Evolutionary conservation across 1,139 yeast genomes (phyloP).

Genomic region (Casaregolazyma lundiana): DNA sequence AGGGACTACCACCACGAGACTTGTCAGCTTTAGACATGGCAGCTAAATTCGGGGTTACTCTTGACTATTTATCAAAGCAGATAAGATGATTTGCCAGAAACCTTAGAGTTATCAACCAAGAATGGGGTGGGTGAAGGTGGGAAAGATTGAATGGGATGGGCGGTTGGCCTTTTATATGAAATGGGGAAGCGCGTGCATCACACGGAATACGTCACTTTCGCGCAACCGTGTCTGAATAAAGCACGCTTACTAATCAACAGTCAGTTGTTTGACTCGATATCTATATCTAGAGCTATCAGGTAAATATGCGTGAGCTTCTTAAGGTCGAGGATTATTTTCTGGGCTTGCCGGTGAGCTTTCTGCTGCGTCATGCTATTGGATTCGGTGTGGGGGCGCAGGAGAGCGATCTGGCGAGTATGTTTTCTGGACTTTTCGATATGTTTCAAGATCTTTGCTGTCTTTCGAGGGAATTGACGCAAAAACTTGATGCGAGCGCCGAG

Average conservation of each 20-base stretch:
- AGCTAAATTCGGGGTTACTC: not conserved
- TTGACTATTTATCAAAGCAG: not conserved
- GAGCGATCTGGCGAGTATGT: not conserved
- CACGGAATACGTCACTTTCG: not conserved
- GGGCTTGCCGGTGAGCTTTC: not conserved
- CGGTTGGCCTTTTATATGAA: not conserved
- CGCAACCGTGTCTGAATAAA: not conserved
- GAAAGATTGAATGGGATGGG: not conserved
- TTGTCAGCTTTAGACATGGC: not conserved
- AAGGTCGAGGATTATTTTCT: not conserved
- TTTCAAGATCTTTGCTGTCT: constrained; percentile 1
- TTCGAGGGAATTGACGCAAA: constrained; percentile 6
- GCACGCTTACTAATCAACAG: not conserved
- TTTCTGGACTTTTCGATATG: not conserved
- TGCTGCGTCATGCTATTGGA: not conserved
- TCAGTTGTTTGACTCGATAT: constrained; percentile 1
- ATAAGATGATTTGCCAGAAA: not conserved
- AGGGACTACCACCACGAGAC: not conserved
- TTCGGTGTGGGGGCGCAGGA: not conserved
- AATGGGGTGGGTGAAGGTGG: not conserved
- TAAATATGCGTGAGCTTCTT: constrained; percentile 8
- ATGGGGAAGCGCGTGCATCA: not conserved
- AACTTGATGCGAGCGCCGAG: constrained; percentile 5
- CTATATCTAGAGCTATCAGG: constrained; percentile 4
- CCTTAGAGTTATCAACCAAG: not conserved